Base-by-base conservation (phyloP, 2,329 filamentous ascomycete species). In the Akanthomyces lecanii region DNA sequence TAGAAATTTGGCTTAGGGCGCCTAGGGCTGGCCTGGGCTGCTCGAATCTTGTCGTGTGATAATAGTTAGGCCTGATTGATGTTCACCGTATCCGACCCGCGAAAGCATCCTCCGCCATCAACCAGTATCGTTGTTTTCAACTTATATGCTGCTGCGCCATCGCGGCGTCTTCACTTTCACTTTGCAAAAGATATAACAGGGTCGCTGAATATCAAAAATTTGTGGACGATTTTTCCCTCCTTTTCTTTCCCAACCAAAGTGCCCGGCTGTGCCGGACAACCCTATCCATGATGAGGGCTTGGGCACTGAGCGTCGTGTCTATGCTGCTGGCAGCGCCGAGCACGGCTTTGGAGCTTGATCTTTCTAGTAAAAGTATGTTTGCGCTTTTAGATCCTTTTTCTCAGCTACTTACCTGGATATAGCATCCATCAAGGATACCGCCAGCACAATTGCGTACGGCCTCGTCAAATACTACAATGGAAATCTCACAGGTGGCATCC, bases 401-500 rank as follows among this genome's bases (percentile, higher is more conserved):
- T 5, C 10, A 10, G 33, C 23, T 33, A 8, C 23, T 51, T 4
- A 59, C 23, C 8, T 21, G 2, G 5, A 18, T 1, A 28, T 23
- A 85, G 82, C 75, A 53, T 85, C 83, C 0, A 70, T 85, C 62
- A 83, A 81, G 63, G 70, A 75, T 8, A 78, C 79, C 1, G 79
- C 82, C 2, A 72, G 72, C 59, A 81, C 78, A 18, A 76, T 82
- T 60, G 81, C 80, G 25, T 81, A 73, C 61, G 79, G 78, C n/a
- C 66, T 82, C 60, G 74, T 81, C 69, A 79, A 76, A 44, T 84
- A 75, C 68, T 84, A 84, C 67, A 81, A 78, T 1, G 84, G 84
- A 61, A 85, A 85, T 72, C 81, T 84, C 67, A 85, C 84, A 0
- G 84, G 83, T 63, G 83, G 86, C 66, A 76, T 76, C 0, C 80